Evolutionary conservation across 306 rosid genomes (phyloP).

Genomic region (Echinosophora koreensis): DNA sequence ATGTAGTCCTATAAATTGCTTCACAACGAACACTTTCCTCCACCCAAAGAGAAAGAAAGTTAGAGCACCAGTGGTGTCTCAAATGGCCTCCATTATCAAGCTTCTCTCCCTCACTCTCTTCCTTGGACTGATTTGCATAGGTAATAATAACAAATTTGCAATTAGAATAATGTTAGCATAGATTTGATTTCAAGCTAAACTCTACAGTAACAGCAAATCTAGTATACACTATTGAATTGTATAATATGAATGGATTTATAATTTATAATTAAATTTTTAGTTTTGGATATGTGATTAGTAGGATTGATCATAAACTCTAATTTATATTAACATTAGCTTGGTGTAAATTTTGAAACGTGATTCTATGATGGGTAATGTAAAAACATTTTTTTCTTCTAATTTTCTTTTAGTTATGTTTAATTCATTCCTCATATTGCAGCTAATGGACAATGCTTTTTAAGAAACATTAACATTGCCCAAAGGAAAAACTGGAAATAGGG

Average conservation of each 20-base stretch:
- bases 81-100: conserved; percentile 41
- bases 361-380: too few relatives aligned
- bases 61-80: neutral
- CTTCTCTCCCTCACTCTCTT: conserved; percentile 33
- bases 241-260: too few relatives aligned
- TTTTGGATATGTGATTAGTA: too few relatives aligned
- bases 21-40: neutral
- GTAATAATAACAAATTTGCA: conserved; percentile 1
- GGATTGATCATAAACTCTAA: too few relatives aligned
- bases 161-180: too few relatives aligned
- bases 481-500: neutral
- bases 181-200: too few relatives aligned
- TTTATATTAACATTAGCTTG: too few relatives aligned
- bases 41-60: neutral
- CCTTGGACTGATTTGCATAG: conserved; percentile 27
- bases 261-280: too few relatives aligned
- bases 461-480: neutral
- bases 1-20: too few relatives aligned
- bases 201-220: too few relatives aligned
- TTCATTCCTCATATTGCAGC: conserved; percentile 17
- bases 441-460: neutral
- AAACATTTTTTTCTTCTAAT: neutral
- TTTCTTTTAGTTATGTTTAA: neutral
- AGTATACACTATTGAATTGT: too few relatives aligned
- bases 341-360: too few relatives aligned